A percentile compares a stretch with the other conserved stretches of the same genome.
Conservation (phyloP, 75 land plant species). For the Selaginella moellendorffii region DNA sequence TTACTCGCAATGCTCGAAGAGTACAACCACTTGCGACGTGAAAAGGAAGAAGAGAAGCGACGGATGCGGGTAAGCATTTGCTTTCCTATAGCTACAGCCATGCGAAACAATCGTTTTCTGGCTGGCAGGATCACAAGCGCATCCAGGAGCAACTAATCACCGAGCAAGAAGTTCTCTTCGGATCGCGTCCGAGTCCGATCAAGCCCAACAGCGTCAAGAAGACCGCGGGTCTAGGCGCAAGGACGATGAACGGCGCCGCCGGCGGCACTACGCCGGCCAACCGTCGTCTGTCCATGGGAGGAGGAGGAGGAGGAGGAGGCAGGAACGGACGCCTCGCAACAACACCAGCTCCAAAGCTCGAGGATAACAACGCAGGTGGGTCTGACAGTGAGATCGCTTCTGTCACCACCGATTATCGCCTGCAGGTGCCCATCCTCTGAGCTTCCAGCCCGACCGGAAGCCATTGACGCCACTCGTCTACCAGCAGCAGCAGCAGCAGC, state of each 20-base stretch:
- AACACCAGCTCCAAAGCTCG: too few species aligned
- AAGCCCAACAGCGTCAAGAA: slow-evolving; percentile 37
- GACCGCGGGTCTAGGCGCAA: slow-evolving; percentile 27
- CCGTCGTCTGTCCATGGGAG: slow-evolving; percentile 58
- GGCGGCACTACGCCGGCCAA: slow-evolving; percentile 26
- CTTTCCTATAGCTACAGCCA: not conserved
- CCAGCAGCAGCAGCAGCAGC: too few species aligned
- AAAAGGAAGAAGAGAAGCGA: slow-evolving; percentile 60
- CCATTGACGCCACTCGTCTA: not conserved
- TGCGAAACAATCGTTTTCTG: not conserved
- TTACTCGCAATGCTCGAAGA: slow-evolving; percentile 41
- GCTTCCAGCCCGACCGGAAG: not conserved
- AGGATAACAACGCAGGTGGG: not conserved
- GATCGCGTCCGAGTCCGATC: slow-evolving; percentile 57
- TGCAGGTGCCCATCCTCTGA: too few species aligned
- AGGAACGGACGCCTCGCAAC: too few species aligned
- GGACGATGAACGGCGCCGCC: slow-evolving; percentile 39
- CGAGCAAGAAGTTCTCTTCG: slow-evolving; percentile 51
- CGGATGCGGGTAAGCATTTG: slow-evolving; percentile 40
- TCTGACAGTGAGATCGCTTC: not conserved
- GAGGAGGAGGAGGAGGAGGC: too few species aligned
- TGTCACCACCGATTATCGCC: not conserved
- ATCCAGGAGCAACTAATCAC: slow-evolving; percentile 49
- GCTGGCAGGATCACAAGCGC: slow-evolving; percentile 46
- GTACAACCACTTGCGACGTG: slow-evolving; percentile 27